Evolutionary conservation across 495 filamentous ascomycete genomes (phyloP), one percentile per base, ranked within the genome.

Genomic region (Ramalina peruviana): DNA sequence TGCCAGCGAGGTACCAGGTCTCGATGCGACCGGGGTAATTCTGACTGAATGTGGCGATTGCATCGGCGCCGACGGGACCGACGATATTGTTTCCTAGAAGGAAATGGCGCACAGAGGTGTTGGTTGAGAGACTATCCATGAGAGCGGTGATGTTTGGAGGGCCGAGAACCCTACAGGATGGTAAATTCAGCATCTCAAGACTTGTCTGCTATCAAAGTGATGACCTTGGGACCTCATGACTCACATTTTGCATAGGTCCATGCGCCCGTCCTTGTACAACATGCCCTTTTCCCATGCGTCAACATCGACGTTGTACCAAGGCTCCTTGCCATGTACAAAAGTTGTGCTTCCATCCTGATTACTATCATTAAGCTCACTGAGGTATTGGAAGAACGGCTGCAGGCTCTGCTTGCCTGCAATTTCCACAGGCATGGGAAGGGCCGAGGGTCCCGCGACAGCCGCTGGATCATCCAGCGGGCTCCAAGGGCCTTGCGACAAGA

Each of bases 51-150:
- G 58, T 53, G 2, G 65, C 61, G 43, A 70, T 67, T n/a, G 44
- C 55, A 36, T 58, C 47, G 4, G 65, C 64, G 26, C 65, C 69
- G n/a, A 57, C 38, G 2, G 60, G 62, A 9, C 65, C 65, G 36
- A 71, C 65, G 54, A 68, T 64, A 46, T 69, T 69, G 54, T 72
- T 70, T 9, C 68, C 67, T 26, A 69, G 58, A 17, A 72, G 55
- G 48, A 70, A 68, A 46, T 69, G 68, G 12, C 51, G 60, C 30
- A 68, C 56, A 46, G 61, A 63, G 1, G 52, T 50, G 41, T 68
- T 70, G 1, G 49, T 51, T 16, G 53, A 53, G 46, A 70, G 47
- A 30, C 54, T 61, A 11, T 59, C 45, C 51, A 70, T 63, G 20
- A 70, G 50, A 2, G 55, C 50, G 11, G 50, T 52, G 43, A 69